phyloP scores from a whole-genome alignment of 257 asterid species.

The Solanum stenotomum region DNA sequence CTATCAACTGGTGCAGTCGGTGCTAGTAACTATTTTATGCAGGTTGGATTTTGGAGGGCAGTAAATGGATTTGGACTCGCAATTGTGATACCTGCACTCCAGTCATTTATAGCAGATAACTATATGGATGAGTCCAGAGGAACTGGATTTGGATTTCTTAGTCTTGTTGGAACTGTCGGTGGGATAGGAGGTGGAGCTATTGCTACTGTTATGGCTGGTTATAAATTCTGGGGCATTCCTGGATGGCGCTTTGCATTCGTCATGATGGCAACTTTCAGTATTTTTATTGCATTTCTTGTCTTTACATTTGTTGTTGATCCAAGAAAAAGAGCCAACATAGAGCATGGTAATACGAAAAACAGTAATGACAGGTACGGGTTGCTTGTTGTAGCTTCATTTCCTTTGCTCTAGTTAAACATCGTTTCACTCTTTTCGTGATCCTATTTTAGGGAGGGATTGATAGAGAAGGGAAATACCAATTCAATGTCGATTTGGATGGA shows the following conservation, averaged over 20 bases:
- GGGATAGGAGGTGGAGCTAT: constrained; percentile 98
- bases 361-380: constrained; percentile 38
- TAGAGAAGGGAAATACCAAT: constrained; percentile 28
- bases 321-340: constrained; percentile 17
- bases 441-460: constrained; percentile 52
- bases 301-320: constrained; percentile 77
- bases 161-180: constrained; percentile 82
- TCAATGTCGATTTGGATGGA: constrained; percentile 62
- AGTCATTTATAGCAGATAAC: constrained; percentile 93
- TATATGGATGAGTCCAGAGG: constrained; percentile 74
- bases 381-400: background rate
- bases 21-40: constrained; percentile 63
- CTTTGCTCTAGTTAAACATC: background rate
- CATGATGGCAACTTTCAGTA: constrained; percentile 68
- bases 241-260: constrained; percentile 89
- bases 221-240: constrained; percentile 65
- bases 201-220: constrained; percentile 93
- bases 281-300: constrained; percentile 71
- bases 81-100: constrained; percentile 88
- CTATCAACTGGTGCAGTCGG: constrained; percentile 93
- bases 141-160: constrained; percentile 83
- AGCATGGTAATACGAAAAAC: constrained; percentile 25
- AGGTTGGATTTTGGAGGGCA: constrained; percentile 88
- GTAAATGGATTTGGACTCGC: constrained; percentile 90
- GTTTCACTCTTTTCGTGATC: background rate